Evolutionary conservation across 495 filamentous ascomycete species (phyloP), one percentile per base, ranked within the genome.

Genomic region (Niebla homalea): DNA sequence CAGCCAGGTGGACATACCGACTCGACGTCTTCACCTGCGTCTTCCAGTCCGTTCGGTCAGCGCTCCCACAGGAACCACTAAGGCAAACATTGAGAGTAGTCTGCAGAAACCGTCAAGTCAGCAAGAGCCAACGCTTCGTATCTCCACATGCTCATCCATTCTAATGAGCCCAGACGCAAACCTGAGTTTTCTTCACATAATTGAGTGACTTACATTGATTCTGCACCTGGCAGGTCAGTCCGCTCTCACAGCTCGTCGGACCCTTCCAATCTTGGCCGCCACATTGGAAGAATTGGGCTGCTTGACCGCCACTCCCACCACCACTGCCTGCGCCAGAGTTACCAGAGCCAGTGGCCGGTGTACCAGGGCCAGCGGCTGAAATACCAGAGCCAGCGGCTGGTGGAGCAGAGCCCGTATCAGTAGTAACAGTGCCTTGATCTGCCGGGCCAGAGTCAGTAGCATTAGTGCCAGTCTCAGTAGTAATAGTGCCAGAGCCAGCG

Each of bases 151-250:
- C 2, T 25, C 23, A 18, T 0, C 2, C 43, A 19, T 26, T 15
- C 19, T 22, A 4, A 12, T 5, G 23, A 22, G n/a, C 25, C 45
- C 23, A 0, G 29, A 36, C n/a, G 23, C 32, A 1, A 1, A 29
- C 7, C 19, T 8, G 19, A 16, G 21, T 16, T 1, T 11, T 5
- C 10, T 16, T 12, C n/a, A n/a, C n/a, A n/a, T n/a, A n/a, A n/a
- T n/a, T n/a, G n/a, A n/a, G n/a, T n/a, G 29, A 48, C 45, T 36
- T 36, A 48, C 45, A 48, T 18, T 21, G 45, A 36, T 48, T 48
- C 21, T 48, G 45, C 14, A 36, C 23, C 5, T 48, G 45, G 21
- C 45, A 48, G 6, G 45, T 36, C 45, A 15, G 19, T 1, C 45
- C 45, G 10, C n/a, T 36, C 18, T 36, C 29, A 18, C 45, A 48